phyloP scores from a whole-genome alignment of 371 early-diverging fungal species.

The Rhizopus delemar region DNA sequence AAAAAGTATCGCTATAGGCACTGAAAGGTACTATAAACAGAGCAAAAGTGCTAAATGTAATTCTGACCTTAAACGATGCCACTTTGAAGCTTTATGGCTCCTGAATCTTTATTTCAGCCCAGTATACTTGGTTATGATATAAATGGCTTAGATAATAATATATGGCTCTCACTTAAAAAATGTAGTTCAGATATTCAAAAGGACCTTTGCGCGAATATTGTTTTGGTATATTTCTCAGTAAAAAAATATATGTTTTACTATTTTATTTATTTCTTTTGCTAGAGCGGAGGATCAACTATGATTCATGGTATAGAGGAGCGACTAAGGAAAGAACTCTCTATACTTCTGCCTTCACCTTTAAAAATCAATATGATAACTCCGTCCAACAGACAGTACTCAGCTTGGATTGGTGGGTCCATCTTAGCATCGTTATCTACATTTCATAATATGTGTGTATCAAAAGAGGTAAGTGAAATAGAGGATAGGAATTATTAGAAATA shows the following conservation, averaged over 20 bases:
- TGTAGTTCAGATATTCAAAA: constrained; percentile 98
- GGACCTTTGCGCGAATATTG: constrained; percentile 96
- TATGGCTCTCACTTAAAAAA: constrained; percentile 96
- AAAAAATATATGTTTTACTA: too few species aligned
- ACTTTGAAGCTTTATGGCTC: constrained; percentile 84
- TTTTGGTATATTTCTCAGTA: constrained; percentile 57
- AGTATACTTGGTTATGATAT: constrained; percentile 89
- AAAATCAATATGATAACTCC: constrained; percentile 99
- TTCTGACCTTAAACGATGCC: not conserved
- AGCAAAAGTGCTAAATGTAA: not conserved
- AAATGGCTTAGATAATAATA: constrained; percentile 92
- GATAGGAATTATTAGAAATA: too few species aligned
- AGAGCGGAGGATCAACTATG: constrained; percentile 84
- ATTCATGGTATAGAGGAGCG: constrained; percentile 97
- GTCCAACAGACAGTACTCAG: constrained; percentile 99
- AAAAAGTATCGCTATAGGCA: constrained; percentile 97
- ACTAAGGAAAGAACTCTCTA: constrained; percentile 98
- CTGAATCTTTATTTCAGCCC: constrained; percentile 99
- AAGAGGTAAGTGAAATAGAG: constrained; percentile 52
- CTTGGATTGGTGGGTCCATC: constrained; percentile 99
- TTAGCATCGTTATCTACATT: constrained; percentile 98
- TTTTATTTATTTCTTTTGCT: not conserved
- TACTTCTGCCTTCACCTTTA: constrained; percentile 97
- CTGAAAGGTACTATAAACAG: constrained; percentile 72
- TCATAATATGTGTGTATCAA: constrained; percentile 98